Percentiles rank a stretch among this genome's conserved stretches.
Conservation (phyloP, 164 flowering plant species). For the Paratinospora sagittata region DNA sequence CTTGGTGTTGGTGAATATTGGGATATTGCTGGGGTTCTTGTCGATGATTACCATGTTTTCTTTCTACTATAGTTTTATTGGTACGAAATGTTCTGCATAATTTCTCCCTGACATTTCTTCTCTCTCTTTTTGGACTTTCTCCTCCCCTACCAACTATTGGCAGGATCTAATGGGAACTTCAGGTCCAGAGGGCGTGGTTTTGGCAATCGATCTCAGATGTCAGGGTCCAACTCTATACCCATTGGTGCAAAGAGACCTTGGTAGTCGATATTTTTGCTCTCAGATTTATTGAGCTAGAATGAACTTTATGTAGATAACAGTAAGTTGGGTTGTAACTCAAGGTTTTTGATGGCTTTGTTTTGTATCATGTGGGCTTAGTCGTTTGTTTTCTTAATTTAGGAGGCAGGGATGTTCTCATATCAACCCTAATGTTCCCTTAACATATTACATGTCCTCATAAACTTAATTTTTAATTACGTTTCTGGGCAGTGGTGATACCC, state of each 20-base stretch:
- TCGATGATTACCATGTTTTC: no score
- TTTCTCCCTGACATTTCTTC: neutral
- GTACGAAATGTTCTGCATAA: neutral
- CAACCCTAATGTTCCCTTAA: no score
- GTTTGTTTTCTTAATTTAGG: neutral
- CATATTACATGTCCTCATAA: no score
- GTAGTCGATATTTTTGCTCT: constrained; percentile 21
- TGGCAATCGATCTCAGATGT: constrained; percentile 36
- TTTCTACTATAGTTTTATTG: neutral
- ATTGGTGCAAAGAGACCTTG: constrained; percentile 46
- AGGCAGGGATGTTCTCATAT: no score
- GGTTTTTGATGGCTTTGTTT: neutral
- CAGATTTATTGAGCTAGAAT: neutral
- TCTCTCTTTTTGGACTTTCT: neutral
- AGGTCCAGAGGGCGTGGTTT: constrained; percentile 63
- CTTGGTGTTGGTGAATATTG: neutral
- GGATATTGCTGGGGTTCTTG: neutral
- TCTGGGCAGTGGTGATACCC: no score
- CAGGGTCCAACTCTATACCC: constrained; percentile 66
- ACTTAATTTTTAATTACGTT: no score
- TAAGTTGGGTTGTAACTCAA: neutral
- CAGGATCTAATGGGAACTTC: constrained; percentile 62
- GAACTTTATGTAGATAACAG: constrained; percentile 4
- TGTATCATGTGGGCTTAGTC: neutral
- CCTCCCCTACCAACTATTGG: neutral